Percentiles rank a stretch among this genome's conserved stretches.
phyloP scores from a whole-genome alignment of 169 alveolate species.

The Eimeria tenella region DNA sequence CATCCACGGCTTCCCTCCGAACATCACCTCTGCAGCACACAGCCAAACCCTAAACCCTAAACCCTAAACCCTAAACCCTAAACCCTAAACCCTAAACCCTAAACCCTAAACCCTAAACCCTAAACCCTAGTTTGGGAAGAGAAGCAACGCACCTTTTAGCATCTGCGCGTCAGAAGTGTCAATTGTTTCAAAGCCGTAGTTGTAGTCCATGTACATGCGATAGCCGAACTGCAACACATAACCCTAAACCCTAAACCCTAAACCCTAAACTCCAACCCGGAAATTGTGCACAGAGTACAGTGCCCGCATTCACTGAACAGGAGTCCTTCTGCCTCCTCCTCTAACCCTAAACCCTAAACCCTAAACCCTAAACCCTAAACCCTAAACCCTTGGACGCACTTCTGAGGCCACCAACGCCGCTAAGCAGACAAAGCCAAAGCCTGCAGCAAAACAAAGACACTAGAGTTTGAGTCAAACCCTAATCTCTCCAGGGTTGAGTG shows the following conservation, averaged over 20 bases:
- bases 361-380: conserved; percentile 32
- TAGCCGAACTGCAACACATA: conserved; percentile 37
- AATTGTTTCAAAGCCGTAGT: conserved; percentile 58
- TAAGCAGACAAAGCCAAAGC: neutral
- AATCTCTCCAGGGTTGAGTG: no score
- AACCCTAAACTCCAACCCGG: neutral
- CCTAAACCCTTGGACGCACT: neutral
- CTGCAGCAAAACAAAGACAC: neutral
- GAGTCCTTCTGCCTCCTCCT: neutral
- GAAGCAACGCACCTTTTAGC: conserved; percentile 29
- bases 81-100: conserved; percentile 35
- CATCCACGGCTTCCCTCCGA: conserved; percentile 74
- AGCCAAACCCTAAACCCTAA: neutral
- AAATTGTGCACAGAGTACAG: neutral
- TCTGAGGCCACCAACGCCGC: conserved; percentile 15
- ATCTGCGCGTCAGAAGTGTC: conserved; percentile 46
- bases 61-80: conserved; percentile 23
- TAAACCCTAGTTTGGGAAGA: conserved; percentile 16
- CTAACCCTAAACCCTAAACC: neutral
- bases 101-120: conserved; percentile 24
- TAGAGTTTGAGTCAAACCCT: neutral
- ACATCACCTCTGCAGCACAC: conserved; percentile 64
- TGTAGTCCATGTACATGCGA: conserved; percentile 41
- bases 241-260: conserved; percentile 40
- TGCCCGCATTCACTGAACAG: neutral